phyloP scores from a whole-genome alignment of 2,329 filamentous ascomycete species.

The Salinomyces thailandicus region DNA sequence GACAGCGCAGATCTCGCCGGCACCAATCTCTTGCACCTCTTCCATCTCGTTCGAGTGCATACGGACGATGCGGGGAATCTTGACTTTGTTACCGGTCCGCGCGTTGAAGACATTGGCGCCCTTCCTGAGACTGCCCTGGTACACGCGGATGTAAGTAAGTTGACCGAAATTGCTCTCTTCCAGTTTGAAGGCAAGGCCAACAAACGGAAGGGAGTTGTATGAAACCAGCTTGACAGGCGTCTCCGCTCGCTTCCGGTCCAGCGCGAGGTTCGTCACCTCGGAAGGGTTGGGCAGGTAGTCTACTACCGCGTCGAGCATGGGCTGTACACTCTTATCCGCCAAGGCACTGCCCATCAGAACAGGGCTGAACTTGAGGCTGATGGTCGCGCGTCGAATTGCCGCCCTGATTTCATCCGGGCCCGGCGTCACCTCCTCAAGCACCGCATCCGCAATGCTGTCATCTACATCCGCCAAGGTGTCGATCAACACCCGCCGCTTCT shows the following conservation, averaged over 20 bases:
- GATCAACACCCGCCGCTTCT: constrained; percentile 77
- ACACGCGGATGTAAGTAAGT: constrained; percentile 95
- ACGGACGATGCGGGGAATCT: constrained; percentile 90
- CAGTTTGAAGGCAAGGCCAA: constrained; percentile 94
- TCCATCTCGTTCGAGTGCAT: constrained; percentile 99
- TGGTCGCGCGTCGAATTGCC: constrained; percentile 85
- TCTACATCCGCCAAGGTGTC: constrained; percentile 96
- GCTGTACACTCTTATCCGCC: constrained; percentile 88
- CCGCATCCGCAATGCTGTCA: constrained; percentile 92
- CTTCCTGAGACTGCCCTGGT: constrained; percentile 85
- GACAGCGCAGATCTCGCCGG: constrained; percentile 95
- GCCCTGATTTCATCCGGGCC: constrained; percentile 76
- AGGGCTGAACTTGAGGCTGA: constrained; percentile 77
- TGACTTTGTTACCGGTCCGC: constrained; percentile 87
- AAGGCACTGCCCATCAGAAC: constrained; percentile 95
- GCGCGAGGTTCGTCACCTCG: constrained; percentile 78
- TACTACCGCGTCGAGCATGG: constrained; percentile 91
- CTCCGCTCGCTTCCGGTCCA: constrained; percentile 73
- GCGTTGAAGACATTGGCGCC: constrained; percentile 88
- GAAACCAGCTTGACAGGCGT: constrained; percentile 76
- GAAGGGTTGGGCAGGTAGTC: constrained; percentile 90
- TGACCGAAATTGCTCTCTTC: constrained; percentile 99
- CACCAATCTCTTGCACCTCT: constrained; percentile 82
- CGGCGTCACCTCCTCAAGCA: constrained; percentile 76
- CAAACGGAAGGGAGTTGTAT: constrained; percentile 87